phyloP scores from a whole-genome alignment of 805 yeast genomes.

The Suhomyces canberraensis region DNA sequence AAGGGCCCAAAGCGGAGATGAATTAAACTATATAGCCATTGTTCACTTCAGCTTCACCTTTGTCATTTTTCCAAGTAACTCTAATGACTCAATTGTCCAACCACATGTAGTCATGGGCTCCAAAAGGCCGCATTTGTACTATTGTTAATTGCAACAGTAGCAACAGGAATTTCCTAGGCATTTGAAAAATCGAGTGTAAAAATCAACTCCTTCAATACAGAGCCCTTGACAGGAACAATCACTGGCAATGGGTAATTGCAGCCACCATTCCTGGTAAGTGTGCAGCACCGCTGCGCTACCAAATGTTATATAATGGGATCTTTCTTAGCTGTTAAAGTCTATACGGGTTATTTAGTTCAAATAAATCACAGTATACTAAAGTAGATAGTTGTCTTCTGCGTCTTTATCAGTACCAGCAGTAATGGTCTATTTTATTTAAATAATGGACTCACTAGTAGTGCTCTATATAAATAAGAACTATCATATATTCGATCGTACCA shows the following conservation, averaged over 20 bases:
- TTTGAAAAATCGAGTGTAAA: conserved; percentile 96
- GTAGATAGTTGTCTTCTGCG: no score
- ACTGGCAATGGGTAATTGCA: conserved; percentile 97
- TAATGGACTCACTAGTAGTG: no score
- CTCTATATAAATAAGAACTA: no score
- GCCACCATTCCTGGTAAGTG: conserved; percentile 99
- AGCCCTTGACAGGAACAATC: conserved; percentile 95
- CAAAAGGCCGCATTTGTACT: conserved; percentile 94
- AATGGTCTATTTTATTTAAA: no score
- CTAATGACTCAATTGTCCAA: conserved; percentile 69
- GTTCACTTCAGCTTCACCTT: conserved; percentile 80
- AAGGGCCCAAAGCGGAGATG: conserved; percentile 97
- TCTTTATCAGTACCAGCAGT: conserved; percentile 99
- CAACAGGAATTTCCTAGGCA: conserved; percentile 99
- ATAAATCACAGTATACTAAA: no score
- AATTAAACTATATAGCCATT: conserved; percentile 97
- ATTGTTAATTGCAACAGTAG: conserved; percentile 96
- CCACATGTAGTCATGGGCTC: conserved; percentile 61
- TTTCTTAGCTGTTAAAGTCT: no score
- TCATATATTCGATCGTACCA: no score
- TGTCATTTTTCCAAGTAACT: conserved; percentile 77
- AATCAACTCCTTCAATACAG: conserved; percentile 94
- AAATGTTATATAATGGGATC: no score
- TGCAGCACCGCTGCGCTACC: conserved; percentile 97
- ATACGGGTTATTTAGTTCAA: no score